Evolutionary conservation across 2,329 filamentous ascomycete species (phyloP), one percentile per base, ranked within the genome.

Genomic region (Penicillium concentricum): DNA sequence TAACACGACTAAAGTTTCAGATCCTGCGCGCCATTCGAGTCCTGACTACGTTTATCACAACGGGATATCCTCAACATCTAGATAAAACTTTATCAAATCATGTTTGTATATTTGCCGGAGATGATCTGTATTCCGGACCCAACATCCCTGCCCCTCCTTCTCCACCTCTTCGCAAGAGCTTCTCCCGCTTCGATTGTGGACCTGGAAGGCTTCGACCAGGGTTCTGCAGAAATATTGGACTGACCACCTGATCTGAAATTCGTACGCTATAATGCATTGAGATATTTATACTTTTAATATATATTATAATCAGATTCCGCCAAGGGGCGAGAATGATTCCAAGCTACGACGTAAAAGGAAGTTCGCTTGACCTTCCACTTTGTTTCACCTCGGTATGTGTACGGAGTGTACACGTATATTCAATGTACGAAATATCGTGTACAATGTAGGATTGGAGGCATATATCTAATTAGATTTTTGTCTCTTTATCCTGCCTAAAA

Each of bases 111-210:
- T 39, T 13, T 38, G 15, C 28, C 44, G 53, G 55, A 43, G 52
- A 49, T 28, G 35, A 51, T 46, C 52, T 62, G 43, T 45, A 52
- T 48, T 53, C 48, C 45, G 57, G 54, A 56, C 61, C 59, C 57
- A 56, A 56, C 28, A 56, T 42, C 54, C 54, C 54, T 56, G 62
- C 61, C 64, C 64, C 64, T 67, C 64, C 46, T 67, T 62, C 69
- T 68, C 70, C 70, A 72, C 70, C 64, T 44, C 57, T 68, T 71
- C 69, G 64, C 67, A 67, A 63, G 67, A 72, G 68, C 70, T 72
- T 72, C 69, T 72, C 67, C 70, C 70, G 69, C 68, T 71, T 71
- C 69, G 64, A 72, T 72, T 67, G 70, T 72, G 70, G 70, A 70
- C 69, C 70, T 68, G 28, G 24, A 56, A 61, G 62, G 51, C 60